These are phyloP conservation scores for Yarrowia osloensis DNA, from an alignment of 805 yeast species.

Conservation along the genomic window DNA sequence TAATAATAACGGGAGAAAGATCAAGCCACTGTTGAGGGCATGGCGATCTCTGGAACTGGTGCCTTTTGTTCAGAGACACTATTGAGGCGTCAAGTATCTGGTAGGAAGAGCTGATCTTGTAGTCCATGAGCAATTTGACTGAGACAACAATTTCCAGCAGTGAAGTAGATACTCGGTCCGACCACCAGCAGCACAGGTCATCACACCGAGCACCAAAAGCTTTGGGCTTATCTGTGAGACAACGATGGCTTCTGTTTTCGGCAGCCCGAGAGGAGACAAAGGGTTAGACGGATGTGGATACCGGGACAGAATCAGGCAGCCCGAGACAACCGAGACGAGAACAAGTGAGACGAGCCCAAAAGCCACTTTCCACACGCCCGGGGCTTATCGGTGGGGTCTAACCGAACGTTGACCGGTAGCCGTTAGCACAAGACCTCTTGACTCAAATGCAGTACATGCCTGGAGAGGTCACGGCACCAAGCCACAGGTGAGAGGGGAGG, in stretches of 20 bases:
- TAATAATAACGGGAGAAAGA: no score
- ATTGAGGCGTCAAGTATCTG: no score
- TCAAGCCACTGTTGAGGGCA: no score
- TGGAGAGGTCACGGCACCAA: not conserved
- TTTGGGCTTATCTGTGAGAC: conserved; percentile 16
- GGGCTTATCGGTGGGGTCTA: not conserved
- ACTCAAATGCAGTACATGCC: not conserved
- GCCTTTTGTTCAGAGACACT: no score
- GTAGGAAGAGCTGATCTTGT: no score
- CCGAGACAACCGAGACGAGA: not conserved
- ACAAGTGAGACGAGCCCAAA: not conserved
- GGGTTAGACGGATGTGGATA: not conserved
- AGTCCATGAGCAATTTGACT: not conserved
- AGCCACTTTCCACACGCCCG: not conserved
- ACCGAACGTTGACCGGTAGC: not conserved
- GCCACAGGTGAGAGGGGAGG: no score
- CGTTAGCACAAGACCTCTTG: not conserved
- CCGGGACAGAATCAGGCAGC: not conserved
- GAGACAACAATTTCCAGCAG: not conserved
- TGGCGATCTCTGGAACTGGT: no score
- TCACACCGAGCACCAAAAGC: conserved; percentile 4
- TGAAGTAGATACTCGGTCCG: not conserved
- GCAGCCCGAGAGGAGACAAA: not conserved
- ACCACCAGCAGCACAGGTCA: not conserved
- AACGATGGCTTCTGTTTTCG: conserved; percentile 7